Evolutionary conservation across 2,329 filamentous ascomycete genomes (phyloP).

Genomic region (Colletotrichum sp.): DNA sequence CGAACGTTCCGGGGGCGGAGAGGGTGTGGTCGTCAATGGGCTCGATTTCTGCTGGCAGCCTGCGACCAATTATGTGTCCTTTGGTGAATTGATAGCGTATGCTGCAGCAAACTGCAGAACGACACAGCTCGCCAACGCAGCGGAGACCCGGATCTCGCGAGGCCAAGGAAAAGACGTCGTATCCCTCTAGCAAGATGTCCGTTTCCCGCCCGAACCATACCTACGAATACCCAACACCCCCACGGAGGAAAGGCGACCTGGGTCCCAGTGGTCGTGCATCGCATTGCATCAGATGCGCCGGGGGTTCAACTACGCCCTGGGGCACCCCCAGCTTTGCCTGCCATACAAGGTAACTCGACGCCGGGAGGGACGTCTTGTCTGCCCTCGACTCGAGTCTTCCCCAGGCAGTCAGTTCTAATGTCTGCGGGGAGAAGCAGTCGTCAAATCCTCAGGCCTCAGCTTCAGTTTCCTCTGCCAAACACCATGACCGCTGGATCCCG

Average conservation of each 20-base stretch:
- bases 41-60: background rate
- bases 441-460: rapidly evolving
- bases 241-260: background rate
- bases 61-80: background rate
- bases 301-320: background rate
- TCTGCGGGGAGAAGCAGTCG: background rate
- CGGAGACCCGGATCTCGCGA: background rate
- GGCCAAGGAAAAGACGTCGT: background rate
- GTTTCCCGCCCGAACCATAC: background rate
- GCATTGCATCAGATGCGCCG: constrained; percentile 15
- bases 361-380: background rate
- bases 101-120: background rate
- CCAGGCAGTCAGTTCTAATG: background rate
- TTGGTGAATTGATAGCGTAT: background rate
- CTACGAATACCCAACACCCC: background rate
- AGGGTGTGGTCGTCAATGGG: constrained; percentile 15
- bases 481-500: background rate
- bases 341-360: background rate
- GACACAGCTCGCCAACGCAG: background rate
- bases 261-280: background rate
- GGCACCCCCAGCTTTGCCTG: background rate
- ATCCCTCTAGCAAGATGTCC: background rate
- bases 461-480: background rate
- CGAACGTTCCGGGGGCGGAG: background rate
- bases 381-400: background rate